Evolutionary conservation across 2,329 filamentous ascomycete genomes (phyloP), one percentile per base, ranked within the genome.

Genomic region (Alternaria incomplexa): DNA sequence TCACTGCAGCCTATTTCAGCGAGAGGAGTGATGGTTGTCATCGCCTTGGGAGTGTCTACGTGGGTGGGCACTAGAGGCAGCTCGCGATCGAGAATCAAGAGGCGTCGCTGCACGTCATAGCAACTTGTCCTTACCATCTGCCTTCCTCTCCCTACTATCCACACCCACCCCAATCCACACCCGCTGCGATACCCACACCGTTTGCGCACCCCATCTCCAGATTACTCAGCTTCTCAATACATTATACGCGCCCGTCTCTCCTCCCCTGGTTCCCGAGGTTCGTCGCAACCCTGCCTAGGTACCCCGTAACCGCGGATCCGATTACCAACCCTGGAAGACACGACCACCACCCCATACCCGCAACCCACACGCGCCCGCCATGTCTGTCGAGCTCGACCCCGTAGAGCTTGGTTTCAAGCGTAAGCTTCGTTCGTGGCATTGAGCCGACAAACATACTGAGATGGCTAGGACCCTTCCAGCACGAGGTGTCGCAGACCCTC

Each of bases 371-470:
- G 59, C 62, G 56, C 46, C 56, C 83, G 87, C 77, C 83, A 98
- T 98, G 96, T 96, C 95, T 74, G 91, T 99, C 84, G 92, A 97
- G 76, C 92, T 99, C 79, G 90, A 96, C 76, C 96, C 95, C 64
- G 82, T 88, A 73, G 96, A 98, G 87, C 89, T 99, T 79, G 92
- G 89, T 84, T 99, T 99, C 85, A 91, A 90, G 83, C 92, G 96
- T 98, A 86, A 78, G 91, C 69, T 44, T 8, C 48, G n/a, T 6
- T 11, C 15, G 15, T 25, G 13, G 22, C 20, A 56, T 48, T 26
- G 40, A 20, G 20, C 23, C 28, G 13, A 30, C 47, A 26, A 48
- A 59, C 43, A 63, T 67, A 64, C 76, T 71, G 52, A 73, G 54
- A 57, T 67, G 47, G 55, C 45, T 66, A 89, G 88, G 88, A 58